Evolutionary conservation across 1,284 basidiomycete genomes (phyloP), one percentile per base, ranked within the genome.

Genomic region (Ceratobasidium theobromae): DNA sequence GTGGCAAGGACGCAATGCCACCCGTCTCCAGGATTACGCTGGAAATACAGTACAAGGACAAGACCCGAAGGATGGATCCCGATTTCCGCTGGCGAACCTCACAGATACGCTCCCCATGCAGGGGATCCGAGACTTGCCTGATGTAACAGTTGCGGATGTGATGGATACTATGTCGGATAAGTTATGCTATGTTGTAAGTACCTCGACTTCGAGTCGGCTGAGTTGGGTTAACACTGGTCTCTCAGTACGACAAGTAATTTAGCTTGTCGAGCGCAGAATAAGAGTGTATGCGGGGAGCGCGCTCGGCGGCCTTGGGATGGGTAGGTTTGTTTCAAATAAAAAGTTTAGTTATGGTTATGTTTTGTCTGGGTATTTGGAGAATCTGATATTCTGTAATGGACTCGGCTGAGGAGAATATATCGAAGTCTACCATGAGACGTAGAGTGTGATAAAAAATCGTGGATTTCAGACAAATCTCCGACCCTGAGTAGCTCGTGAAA

Each of bases 171-270:
- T 21, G 40, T 65, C 52, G 18, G 67, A 45, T 14, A 23, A 41
- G 14, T 28, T 68, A 18, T 68, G 67, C 40, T 68, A 68, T 35
- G 40, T 27, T 6, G 60, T 64, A 30, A 53, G 60, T 53, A 21
- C 9, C 6, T 5, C n/a, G n/a, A n/a, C 23, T 21, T 16, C 38
- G 16, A 1, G 9, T 45, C 12, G 8, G 11, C n/a, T 43, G 4
- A n/a, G 12, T 1, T 30, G 49, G 5, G 4, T 3, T 14, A 16
- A 9, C 6, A 18, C 21, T 1, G n/a, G 14, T 18, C 16, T 2
- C 25, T 25, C 33, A 53, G 49, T 64, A 64, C 9, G 60, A 52
- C 48, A 53, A 53, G 49, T 52, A 38, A 33, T 16, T 11, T 21
- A 11, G 9, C 12, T 21, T 5, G 9, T 6, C 49, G 9, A 18